Evolutionary conservation across 495 filamentous ascomycete species (phyloP), one percentile per base, ranked within the genome.

Genomic region (Xylaria curta): DNA sequence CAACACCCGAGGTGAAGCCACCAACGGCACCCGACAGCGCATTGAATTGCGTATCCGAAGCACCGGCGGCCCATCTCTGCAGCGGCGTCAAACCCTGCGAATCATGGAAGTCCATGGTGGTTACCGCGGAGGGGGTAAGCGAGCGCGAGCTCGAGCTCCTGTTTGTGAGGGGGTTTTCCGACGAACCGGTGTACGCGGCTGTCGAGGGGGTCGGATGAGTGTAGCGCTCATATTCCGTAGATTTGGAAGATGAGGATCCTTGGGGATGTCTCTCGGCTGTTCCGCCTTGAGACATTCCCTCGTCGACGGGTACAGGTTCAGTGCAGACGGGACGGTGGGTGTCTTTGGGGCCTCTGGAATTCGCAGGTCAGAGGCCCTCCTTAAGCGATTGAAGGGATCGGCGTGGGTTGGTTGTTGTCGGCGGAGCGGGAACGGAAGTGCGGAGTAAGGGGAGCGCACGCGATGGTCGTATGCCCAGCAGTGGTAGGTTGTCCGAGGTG

Each of bases 1-100:
- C 94, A 51, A 98, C 88, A 9, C 96, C 96, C 5, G 94, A 97
- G 6, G 92, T 92, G 72, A 97, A 91, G 66, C 96, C 96, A 63
- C 94, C 95, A 47, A 91, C 85, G 12, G 94, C 97, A 56, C 96
- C 96, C 47, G 94, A 89, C 53, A 98, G 84, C 56, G 93, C 85
- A 72, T 88, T 84, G 75, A 90, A 86, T 63, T 83, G 83, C 21
- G 85, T 81, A 60, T 86, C 81, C 42, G 85, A 85, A 59, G 85
- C 86, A 33, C 61, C 31, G 56, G 81, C 72, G 26, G 85, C 84
- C 82, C 85, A 88, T 71, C 78, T 82, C 75, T 95, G 88, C 64
- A 93, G 78, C 66, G 82, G 80, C 71, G 86, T 87, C 72, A 89
- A 76, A 69, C 85, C 80, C 53, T 38, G 53, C 9, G 81, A 66